Evolutionary conservation across 176 grass and related monocot species (phyloP).

Genomic region (Oropetium thomaeum): DNA sequence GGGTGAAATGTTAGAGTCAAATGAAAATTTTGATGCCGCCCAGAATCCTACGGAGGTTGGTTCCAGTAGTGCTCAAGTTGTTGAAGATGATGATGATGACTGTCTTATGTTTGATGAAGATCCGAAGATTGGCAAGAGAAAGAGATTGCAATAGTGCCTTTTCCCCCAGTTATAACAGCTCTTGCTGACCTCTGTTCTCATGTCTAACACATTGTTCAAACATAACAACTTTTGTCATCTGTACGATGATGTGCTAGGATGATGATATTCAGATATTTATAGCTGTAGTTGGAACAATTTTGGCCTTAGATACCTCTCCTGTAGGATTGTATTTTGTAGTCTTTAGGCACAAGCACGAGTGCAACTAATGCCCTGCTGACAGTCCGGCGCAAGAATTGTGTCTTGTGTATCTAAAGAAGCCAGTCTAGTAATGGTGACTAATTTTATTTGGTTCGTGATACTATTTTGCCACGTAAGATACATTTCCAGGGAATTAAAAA

Average conservation of each 20-base stretch:
- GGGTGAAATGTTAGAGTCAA: conserved; percentile 49
- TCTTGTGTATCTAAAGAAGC: conserved; percentile 10
- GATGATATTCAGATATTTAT: conserved; percentile 19
- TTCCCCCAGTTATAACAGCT: conserved; percentile 19
- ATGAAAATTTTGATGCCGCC: conserved; percentile 39
- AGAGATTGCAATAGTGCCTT: conserved; percentile 61
- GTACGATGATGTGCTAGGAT: conserved; percentile 26
- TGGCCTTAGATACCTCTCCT: conserved; percentile 24
- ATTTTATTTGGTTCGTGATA: background rate
- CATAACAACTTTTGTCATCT: conserved; percentile 35
- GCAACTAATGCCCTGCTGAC: conserved; percentile 27
- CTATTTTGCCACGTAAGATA: background rate
- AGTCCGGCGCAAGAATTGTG: conserved; percentile 19
- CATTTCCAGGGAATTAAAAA: background rate
- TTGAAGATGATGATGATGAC: conserved; percentile 64
- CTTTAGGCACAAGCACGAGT: conserved; percentile 45
- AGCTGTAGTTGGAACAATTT: conserved; percentile 13
- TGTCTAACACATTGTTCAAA: conserved; percentile 55
- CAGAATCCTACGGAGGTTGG: background rate
- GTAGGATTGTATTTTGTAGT: conserved; percentile 63
- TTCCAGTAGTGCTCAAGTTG: conserved; percentile 49
- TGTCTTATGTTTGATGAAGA: conserved; percentile 44
- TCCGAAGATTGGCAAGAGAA: conserved; percentile 62
- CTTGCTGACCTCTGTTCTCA: conserved; percentile 39
- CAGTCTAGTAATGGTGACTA: background rate